Evolutionary conservation across 225 moss, liverwort and hornwort genomes (phyloP), one percentile per base, ranked within the genome.

Genomic region (Bryoerythrophyllum caledonicum): DNA sequence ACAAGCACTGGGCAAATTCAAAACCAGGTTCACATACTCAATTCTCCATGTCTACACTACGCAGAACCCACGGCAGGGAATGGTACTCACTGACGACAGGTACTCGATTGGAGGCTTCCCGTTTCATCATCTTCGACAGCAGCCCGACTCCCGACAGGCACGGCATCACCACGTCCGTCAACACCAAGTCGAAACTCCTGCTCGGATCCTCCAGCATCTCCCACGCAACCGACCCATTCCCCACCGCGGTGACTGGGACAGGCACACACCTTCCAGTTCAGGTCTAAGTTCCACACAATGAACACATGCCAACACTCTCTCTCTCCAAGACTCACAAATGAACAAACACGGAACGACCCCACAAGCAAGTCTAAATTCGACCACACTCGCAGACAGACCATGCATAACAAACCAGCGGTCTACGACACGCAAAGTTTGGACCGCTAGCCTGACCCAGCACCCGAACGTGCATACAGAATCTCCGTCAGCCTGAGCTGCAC

Each of bases 131-230:
- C 83, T 89, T 99, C 49, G 93, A 90, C 52, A 99, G 84, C 53
- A 99, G 79, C 14, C 95, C 99, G 25, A 99, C 95, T 15, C 99
- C 99, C 38, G 99, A 99, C n/a, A 99, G 89, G 79, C 88, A 90
- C 61, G 95, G 99, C 95, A 99, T 95, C 81, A 93, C 93, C 40
- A 99, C 95, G 37, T 99, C 95, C 34, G 95, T 95, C 85, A 99
- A 77, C 65, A 99, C 95, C 74, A 99, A 60, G 80, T 99, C 99
- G 77, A 93, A 99, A 19, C 77, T 84, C 62, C 77, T 78, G 62
- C 88, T 91, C 24, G 74, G 65, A 54, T 91, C 86, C 76, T 99
- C 99, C 77, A 99, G 83, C 83, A 90, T 60, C 78, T 90, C 89
- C 95, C 95, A 99, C n/a, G 99, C 99, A 49, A 63, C 84, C 80